These are phyloP conservation scores for Talaromyces amestolkiae DNA, from an alignment of 2,329 filamentous ascomycete genomes.

Conservation along the genomic window DNA sequence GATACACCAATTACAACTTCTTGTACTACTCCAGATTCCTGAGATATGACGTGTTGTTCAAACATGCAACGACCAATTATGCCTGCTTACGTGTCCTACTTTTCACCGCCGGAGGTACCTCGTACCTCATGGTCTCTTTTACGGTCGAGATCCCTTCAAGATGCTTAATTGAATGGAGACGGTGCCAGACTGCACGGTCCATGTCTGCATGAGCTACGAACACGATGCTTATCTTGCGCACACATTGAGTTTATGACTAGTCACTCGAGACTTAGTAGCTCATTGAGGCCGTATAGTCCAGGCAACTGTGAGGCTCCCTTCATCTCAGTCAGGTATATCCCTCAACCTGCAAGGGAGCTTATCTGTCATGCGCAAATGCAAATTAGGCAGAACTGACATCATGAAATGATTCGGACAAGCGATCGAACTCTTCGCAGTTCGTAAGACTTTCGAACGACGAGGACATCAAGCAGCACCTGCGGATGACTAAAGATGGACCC, in stretches of 20 bases:
- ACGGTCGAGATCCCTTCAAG: background rate
- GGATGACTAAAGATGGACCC: background rate
- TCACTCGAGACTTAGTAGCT: background rate
- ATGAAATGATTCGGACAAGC: background rate
- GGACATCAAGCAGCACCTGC: background rate
- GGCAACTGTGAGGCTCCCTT: too few species aligned
- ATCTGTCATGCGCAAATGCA: background rate
- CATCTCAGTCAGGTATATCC: background rate
- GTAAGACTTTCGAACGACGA: constrained; percentile 1
- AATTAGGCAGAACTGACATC: background rate
- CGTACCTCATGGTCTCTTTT: background rate
- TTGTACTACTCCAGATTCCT: background rate
- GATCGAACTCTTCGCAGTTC: background rate
- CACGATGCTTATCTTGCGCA: background rate
- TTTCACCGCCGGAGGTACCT: constrained; percentile 9
- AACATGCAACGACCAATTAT: background rate
- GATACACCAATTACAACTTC: background rate
- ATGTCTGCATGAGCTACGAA: constrained; percentile 3
- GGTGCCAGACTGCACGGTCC: constrained; percentile 8
- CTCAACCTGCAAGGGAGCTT: background rate
- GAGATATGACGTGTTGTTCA: background rate
- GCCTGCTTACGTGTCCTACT: background rate
- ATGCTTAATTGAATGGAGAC: background rate
- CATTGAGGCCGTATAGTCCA: too few species aligned
- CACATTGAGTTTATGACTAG: constrained; percentile 1